A percentile compares a stretch with the other conserved stretches of the same genome.
Conservation (phyloP, 345 rosid genomes). For the Hypericum androsaemum region DNA sequence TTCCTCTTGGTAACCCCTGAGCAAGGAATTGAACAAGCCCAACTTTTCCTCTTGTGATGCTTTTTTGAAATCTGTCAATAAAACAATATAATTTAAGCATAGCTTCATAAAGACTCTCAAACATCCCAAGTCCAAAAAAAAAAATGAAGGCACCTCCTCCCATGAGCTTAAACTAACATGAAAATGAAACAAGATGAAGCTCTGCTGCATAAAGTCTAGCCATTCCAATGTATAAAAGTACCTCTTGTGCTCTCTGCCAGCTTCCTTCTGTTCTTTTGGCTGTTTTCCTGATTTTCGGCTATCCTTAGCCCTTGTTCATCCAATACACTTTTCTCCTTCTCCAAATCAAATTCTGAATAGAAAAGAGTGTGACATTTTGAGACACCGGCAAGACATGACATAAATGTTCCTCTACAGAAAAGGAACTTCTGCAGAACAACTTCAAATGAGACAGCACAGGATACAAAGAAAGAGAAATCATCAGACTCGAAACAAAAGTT, state of each 20-base stretch:
- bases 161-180: background rate
- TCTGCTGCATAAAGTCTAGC: background rate
- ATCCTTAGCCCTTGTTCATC: slow-evolving; percentile 94
- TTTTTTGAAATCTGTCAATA: slow-evolving; percentile 80
- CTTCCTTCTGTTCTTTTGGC: slow-evolving; percentile 86
- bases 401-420: too few relatives aligned
- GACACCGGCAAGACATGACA: too few relatives aligned
- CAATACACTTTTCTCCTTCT: slow-evolving; percentile 74
- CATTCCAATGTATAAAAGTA: slow-evolving; percentile 11
- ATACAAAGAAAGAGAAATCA: too few relatives aligned
- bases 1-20: slow-evolving; percentile 97
- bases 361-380: background rate
- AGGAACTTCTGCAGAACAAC: too few relatives aligned
- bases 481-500: too few relatives aligned
- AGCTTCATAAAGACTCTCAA: too few relatives aligned
- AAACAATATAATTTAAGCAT: background rate
- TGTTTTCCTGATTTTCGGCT: slow-evolving; percentile 95
- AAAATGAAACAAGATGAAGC: background rate
- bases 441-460: too few relatives aligned
- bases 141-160: background rate
- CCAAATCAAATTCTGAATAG: slow-evolving; percentile 70
- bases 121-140: background rate
- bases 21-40: slow-evolving; percentile 77
- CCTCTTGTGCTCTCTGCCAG: slow-evolving; percentile 99
- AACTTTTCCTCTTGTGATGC: slow-evolving; percentile 83